Evolutionary conservation across 2,329 filamentous ascomycete genomes (phyloP), one percentile per base, ranked within the genome.

Genomic region (Trichoderma sp.): DNA sequence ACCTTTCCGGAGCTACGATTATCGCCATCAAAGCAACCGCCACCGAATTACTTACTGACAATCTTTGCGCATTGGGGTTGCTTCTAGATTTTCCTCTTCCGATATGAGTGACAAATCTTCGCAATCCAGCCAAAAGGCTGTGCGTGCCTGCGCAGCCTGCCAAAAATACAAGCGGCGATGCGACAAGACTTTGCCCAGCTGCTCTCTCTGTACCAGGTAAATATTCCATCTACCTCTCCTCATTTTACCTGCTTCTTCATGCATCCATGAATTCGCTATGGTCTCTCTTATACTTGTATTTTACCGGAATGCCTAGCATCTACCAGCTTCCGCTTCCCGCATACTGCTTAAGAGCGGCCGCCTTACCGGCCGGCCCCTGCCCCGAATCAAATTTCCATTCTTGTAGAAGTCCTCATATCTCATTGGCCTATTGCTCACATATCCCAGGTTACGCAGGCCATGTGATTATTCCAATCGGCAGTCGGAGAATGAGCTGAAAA

Each of bases 121-220:
- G 9, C n/a, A 60, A 21, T 64, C 74, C 7, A 41, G 24, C 33
- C 59, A 73, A 29, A 75, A 68, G 53, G 59, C 75, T n/a, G 11
- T 33, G 21, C 76, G 75, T 12, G 76, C 76, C n/a, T 77, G 76
- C 50, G 72, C 60, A n/a, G 18, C 75, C 6, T 77, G 76, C 33
- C 71, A 69, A 62, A 76, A 77, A 56, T 76, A 77, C 63, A 77
- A 77, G 67, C 68, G 76, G 24, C 75, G 76, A 2, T 77, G 76
- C 63, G 76, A 77, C 68, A 77, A 76, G 45, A 18, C 31, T 11
- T 60, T 76, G 21, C 76, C 76, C 18, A 41, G 56, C 38, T 77
- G 76, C 38, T 73, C 71, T 29, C 67, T 77, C 5, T 77, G 76
- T 21, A 50, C 62, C 29, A 77, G 72, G 76, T 77, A 74, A 21